Conservation (phyloP, 352 stramenopile genomes). For the Phytopythium montanum region DNA sequence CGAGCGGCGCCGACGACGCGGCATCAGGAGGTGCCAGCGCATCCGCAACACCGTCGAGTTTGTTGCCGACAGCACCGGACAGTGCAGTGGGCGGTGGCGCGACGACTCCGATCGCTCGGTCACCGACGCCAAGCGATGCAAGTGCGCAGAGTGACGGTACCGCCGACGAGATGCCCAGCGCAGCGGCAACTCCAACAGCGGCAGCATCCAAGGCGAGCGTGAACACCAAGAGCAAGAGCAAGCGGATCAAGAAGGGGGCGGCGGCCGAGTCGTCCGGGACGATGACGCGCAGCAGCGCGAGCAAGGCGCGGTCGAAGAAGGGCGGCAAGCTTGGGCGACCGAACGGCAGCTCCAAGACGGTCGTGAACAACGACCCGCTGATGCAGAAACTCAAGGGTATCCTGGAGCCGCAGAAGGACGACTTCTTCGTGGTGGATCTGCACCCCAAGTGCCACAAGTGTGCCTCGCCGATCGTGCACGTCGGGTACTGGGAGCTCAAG, state of each 20-base stretch:
- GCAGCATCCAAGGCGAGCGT: slow-evolving; percentile 20
- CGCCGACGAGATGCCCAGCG: slow-evolving; percentile 6
- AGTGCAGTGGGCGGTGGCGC: slow-evolving; percentile 17
- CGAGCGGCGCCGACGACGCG: slow-evolving; percentile 1
- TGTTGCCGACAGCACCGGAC: slow-evolving; percentile 11
- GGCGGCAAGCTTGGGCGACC: slow-evolving; percentile 32
- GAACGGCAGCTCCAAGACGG: slow-evolving; percentile 58
- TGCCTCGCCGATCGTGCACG: slow-evolving; percentile 75
- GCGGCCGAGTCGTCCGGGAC: slow-evolving; percentile 45
- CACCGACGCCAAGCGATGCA: slow-evolving; percentile 43
- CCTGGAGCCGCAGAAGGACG: slow-evolving; percentile 98
- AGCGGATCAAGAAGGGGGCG: slow-evolving; percentile 34
- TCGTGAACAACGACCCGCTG: slow-evolving; percentile 90
- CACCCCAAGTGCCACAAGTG: slow-evolving; percentile 90
- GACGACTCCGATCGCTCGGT: slow-evolving; percentile 42
- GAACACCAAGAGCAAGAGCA: slow-evolving; percentile 66
- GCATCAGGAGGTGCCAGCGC: slow-evolving; percentile 12
- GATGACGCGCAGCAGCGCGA: slow-evolving; percentile 60
- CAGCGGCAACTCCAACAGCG: slow-evolving; percentile 16
- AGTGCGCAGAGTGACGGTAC: slow-evolving; percentile 25
- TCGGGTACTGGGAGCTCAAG: slow-evolving; percentile 83
- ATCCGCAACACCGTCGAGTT: background rate
- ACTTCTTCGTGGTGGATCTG: slow-evolving; percentile 98
- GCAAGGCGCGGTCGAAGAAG: slow-evolving; percentile 71
- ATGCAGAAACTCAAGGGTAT: slow-evolving; percentile 98